These are phyloP conservation scores for Lonicera japonica DNA, from an alignment of 129 eudicot genomes.

Conservation along the genomic window DNA sequence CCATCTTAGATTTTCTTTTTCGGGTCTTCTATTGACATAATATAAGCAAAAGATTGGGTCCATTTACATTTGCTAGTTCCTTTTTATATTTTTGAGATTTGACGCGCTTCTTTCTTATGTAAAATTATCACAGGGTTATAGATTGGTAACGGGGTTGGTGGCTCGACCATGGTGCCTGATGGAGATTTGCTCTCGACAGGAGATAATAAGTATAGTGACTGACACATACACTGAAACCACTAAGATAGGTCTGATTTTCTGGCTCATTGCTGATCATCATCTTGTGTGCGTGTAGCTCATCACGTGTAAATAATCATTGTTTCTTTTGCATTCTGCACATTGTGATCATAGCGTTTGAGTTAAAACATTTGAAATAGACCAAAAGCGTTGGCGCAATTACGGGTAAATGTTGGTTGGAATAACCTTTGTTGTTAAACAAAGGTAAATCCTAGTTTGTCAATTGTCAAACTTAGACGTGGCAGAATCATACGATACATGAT, in stretches of 20 bases:
- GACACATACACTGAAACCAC: conserved; percentile 62
- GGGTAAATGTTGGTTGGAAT: not conserved
- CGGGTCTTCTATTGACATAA: not conserved
- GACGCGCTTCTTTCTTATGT: not conserved
- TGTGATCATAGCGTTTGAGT: not conserved
- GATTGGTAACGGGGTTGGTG: conserved; percentile 67
- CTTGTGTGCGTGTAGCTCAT: not conserved
- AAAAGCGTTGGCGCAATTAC: not conserved
- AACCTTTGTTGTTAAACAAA: not conserved
- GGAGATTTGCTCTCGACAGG: conserved; percentile 80
- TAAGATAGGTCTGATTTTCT: conserved; percentile 51
- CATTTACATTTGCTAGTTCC: too few species aligned
- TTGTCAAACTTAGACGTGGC: too few species aligned
- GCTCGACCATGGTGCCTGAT: conserved; percentile 82
- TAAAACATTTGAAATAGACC: not conserved
- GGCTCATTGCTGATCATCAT: not conserved
- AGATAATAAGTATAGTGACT: conserved; percentile 61
- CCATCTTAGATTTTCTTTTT: not conserved
- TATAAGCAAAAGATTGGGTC: not conserved
- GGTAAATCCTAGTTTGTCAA: not conserved
- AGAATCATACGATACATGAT: too few species aligned
- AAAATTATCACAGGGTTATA: conserved; percentile 49
- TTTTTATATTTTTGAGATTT: not conserved
- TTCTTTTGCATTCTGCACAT: not conserved
- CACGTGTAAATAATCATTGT: not conserved